Evolutionary conservation across 140 eudicot species (phyloP).

Genomic region (Ambrosia hybrid): DNA sequence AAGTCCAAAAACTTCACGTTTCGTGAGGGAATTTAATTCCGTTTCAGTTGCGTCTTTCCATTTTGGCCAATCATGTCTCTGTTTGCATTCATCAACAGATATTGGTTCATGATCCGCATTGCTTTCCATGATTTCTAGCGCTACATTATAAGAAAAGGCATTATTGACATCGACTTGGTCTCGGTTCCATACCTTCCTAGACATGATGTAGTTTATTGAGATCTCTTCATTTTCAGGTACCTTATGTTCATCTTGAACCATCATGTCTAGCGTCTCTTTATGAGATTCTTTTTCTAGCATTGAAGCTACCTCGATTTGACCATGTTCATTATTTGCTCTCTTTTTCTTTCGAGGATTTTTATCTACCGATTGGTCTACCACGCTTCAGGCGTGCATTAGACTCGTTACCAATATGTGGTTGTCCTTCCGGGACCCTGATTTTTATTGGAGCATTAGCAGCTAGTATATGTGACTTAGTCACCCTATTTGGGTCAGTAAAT

Average conservation of each 20-base stretch:
- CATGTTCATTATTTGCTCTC: neutral
- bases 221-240: too few relatives aligned
- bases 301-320: neutral
- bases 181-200: slow-evolving; percentile 16
- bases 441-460: too few relatives aligned
- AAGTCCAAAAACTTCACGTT: too few relatives aligned
- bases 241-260: too few relatives aligned
- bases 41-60: slow-evolving; percentile 23
- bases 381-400: too few relatives aligned
- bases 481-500: too few relatives aligned
- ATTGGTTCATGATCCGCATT: slow-evolving; percentile 17
- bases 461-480: too few relatives aligned
- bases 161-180: neutral
- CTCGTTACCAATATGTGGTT: too few relatives aligned
- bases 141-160: slow-evolving; percentile 15
- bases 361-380: neutral
- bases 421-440: too few relatives aligned
- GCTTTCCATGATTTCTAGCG: neutral
- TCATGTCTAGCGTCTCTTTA: neutral
- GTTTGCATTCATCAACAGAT: slow-evolving; percentile 10
- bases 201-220: too few relatives aligned
- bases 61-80: slow-evolving; percentile 33
- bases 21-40: neutral
- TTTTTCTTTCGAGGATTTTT: neutral
- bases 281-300: neutral